phyloP scores from a whole-genome alignment of 345 rosid genomes.

The Euphorbia lathyris region DNA sequence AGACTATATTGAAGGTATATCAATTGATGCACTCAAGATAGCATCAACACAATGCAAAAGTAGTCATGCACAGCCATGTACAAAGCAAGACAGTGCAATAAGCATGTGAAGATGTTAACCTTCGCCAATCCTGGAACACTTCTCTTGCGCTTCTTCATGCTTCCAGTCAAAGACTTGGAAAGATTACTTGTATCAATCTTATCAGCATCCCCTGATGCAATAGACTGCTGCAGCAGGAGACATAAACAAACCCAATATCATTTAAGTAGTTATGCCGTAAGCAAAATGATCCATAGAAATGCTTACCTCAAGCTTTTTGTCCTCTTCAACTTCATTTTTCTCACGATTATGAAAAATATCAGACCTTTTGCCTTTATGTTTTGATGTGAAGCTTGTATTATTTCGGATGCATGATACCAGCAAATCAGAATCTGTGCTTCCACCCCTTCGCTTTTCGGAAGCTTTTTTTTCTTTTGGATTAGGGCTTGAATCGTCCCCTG shows the following conservation, averaged over 20 bases:
- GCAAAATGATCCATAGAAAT: conserved; percentile 11
- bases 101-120: conserved; percentile 37
- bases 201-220: conserved; percentile 40
- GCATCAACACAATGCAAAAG: neutral
- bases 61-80: neutral
- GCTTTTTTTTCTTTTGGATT: conserved; percentile 40
- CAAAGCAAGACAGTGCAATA: too few species aligned
- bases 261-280: neutral
- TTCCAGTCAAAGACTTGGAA: conserved; percentile 52
- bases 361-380: conserved; percentile 42
- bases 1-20: neutral
- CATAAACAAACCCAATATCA: conserved; percentile 6
- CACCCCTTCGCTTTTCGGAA: conserved; percentile 23
- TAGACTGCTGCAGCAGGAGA: conserved; percentile 31
- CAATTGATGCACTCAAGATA: neutral
- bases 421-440: conserved; percentile 34
- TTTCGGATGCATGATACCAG: conserved; percentile 39
- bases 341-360: conserved; percentile 36
- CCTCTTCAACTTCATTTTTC: conserved; percentile 44
- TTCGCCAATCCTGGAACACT: conserved; percentile 64
- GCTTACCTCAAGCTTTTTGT: conserved; percentile 55
- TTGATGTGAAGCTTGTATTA: conserved; percentile 37
- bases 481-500: conserved; percentile 32
- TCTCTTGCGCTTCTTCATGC: conserved; percentile 71
- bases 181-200: conserved; percentile 24